Base-by-base conservation (phyloP, 495 filamentous ascomycete species). In the Xylaria longipes region DNA sequence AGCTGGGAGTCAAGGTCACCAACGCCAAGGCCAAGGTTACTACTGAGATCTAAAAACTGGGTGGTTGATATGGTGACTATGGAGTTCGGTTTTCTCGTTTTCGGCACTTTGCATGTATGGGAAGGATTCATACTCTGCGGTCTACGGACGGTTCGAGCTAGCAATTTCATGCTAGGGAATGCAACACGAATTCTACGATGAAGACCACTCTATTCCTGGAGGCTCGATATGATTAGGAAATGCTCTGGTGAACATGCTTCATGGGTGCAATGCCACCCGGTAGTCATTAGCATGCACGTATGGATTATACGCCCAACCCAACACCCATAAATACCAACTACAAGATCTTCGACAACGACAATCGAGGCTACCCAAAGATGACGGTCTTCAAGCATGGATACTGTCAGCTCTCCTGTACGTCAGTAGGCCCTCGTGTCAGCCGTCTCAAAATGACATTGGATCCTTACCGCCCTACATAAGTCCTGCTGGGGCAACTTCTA, bases 1-100 rank as follows among this genome's bases (percentile, higher is more conserved):
- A 97, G 84, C 87, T 99, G 82, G 92, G 93, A 78, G 96, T 99
- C 81, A 99, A 99, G 92, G 94, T 99, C 82, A 99, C 96, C 83
- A 99, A 99, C 88, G 85, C 94, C 83, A 97, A 97, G 91, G 97
- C 95, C 79, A 94, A 93, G 88, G 93, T 99, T 82, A 97, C 95
- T 75, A 96, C 93, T 76, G 97, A 98, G 89, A 91, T 95, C 80
- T 98, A 95, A 90, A 74, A 60, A 62, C 68, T 58, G 70, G 70
- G 64, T 65, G 73, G 71, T 58, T 78, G 69, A 71, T 74, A 70
- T 46, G 69, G 69, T 72, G 73, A 72, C 67, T 64, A 72, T 76
- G 74, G 72, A 75, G 73, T 74, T 79, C 71, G 72, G 77, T 74
- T 79, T 77, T 79, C 77, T 79, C 77, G 73, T 77, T 79, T 79